Evolutionary conservation across 2,329 filamentous ascomycete species (phyloP), one percentile per base, ranked within the genome.

Genomic region (Aureobasidium mangrovei): DNA sequence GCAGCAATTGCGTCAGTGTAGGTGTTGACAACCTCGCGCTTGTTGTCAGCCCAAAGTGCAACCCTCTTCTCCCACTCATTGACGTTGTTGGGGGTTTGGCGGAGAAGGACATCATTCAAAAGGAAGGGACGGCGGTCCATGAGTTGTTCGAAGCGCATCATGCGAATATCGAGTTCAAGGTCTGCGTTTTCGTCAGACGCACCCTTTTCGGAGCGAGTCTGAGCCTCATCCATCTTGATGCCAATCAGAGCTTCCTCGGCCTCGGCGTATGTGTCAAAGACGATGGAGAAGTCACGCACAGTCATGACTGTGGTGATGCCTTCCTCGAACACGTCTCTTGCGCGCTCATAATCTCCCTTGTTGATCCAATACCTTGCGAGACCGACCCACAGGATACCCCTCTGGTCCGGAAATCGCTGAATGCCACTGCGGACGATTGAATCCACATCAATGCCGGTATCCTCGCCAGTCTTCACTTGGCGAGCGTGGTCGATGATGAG

Each of bases 251-350:
- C 91, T 72, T 98, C 94, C 69, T 98, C 93, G 58, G 96, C 96
- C 70, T 98, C 93, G 32, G 88, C 85, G 65, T 97, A 98, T 0
- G 91, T 87, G 69, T 98, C 93, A 63, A 98, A 98, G 43, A 97
- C 85, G 54, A 97, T 81, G 0, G 91, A 94, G 66, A 98, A 98
- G 71, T 98, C 93, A 54, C 93, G 85, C 42, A 98, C 91, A 2
- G 93, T 98, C 91, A 97, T 97, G 59, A 96, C 94, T 1, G 91
- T 97, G 8, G 89, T 95, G 60, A 97, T 88, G 42, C 88, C 94
- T 70, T 97, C 91, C 70, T 98, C 93, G 61, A 95, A 97, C 3
- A 94, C 79, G 68, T 98, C 93, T 60, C 94, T 79, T 10, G 93
- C 91, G 58, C 85, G 85, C 72, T 97, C 94, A 65, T 96, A 97